Evolutionary conservation across 2,329 filamentous ascomycete species (phyloP), one percentile per base, ranked within the genome.

Genomic region (Claviceps sp.): DNA sequence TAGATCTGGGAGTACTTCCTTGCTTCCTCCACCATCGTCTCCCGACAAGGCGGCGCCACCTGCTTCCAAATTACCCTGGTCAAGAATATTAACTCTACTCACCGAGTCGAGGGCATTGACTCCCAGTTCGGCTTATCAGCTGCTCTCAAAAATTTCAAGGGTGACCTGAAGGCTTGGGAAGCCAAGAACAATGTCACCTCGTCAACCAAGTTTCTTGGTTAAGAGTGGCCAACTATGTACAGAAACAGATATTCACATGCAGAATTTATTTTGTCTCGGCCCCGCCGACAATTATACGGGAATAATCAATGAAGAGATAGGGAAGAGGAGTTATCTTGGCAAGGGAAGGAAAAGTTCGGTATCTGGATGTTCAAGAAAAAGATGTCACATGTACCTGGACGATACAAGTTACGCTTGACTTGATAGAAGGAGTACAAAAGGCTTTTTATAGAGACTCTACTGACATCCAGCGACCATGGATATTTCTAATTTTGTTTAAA

Each of bases 1-100:
- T 20, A 86, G 82, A 94, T 94, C 69, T 95, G 89, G 88, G 88
- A 94, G 66, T 90, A 82, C 74, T 95, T 95, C 81, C 79, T 95
- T 56, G 86, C 87, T 59, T 90, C 82, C 69, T 88, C 86, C 34
- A 88, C 85, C 68, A 95, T 95, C 67, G 79, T 81, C 67, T 88
- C 88, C 45, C 84, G 89, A 66, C 88, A 95, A 72, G 88, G 89
- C 61, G 77, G 78, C 62, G 88, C 88, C 50, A 90, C 86, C 43
- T 94, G 88, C 78, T 95, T 82, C 76, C 88, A 95, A 74, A 87
- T 95, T 65, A 84, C 82, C 37, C 72, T 90, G 56, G 86, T 93
- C 70, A 95, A 95, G 84, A 95, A 95, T 74, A 78, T 94, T 70
- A 95, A 95, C 76, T 85, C 86, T 45, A 88, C 83, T 37, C 88